A percentile compares a stretch with the other conserved stretches of the same genome.
phyloP scores from a whole-genome alignment of 164 flowering plant species.

The Vitis cinerea region DNA sequence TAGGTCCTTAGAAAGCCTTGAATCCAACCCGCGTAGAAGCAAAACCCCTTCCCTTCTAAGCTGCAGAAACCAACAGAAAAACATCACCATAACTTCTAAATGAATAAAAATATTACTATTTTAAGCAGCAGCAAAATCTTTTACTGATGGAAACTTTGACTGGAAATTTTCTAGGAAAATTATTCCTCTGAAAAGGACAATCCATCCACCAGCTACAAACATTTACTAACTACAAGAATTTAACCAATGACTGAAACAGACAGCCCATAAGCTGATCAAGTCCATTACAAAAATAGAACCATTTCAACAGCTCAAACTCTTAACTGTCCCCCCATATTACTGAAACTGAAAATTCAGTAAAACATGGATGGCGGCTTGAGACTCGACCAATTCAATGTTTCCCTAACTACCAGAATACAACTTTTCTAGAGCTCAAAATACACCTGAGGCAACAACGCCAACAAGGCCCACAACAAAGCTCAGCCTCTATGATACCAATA shows the following conservation, averaged over 20 bases:
- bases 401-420: not conserved
- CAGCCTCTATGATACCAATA: not conserved
- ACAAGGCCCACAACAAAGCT: not conserved
- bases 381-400: not conserved
- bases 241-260: not conserved
- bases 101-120: not conserved
- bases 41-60: slow-evolving; percentile 80
- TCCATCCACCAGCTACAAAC: not conserved
- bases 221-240: not conserved
- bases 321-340: not conserved
- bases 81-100: not conserved
- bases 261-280: not conserved
- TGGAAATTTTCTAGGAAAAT: not conserved
- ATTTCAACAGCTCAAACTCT: not conserved
- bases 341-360: not conserved
- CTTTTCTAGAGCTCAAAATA: not conserved
- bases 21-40: slow-evolving; percentile 87
- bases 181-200: not conserved
- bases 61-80: slow-evolving; percentile 44
- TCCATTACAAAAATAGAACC: not conserved
- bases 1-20: slow-evolving; percentile 92
- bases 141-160: too few relatives aligned
- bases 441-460: not conserved
- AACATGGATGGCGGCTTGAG: not conserved
- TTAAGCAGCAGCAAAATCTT: too few relatives aligned